phyloP scores from a whole-genome alignment of 2,329 filamentous ascomycete species.

The Phyllosticta ampelicida region DNA sequence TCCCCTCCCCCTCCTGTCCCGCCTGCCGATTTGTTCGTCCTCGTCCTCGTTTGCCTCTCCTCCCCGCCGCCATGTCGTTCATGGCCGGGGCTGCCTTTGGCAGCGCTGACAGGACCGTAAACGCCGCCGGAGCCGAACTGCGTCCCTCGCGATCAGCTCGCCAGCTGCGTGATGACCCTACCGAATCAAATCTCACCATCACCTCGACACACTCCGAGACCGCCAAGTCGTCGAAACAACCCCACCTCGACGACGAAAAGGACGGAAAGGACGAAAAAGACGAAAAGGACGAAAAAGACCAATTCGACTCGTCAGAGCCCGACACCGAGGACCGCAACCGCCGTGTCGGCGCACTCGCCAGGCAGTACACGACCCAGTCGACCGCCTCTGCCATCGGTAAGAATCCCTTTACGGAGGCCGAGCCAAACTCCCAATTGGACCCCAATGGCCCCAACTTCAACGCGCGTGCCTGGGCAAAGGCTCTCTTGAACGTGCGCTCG shows the following conservation, averaged over 20 bases:
- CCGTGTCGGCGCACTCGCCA: conserved; percentile 32
- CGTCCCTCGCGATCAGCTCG: neutral
- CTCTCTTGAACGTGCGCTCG: conserved; percentile 37
- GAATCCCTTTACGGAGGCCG: conserved; percentile 28
- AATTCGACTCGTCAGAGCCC: conserved; percentile 7
- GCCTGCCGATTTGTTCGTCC: neutral
- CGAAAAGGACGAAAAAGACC: conserved; percentile 17
- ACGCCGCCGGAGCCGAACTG: neutral
- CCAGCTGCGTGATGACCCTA: conserved; percentile 11
- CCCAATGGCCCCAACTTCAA: conserved; percentile 38
- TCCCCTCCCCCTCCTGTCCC: neutral
- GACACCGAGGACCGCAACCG: conserved; percentile 20
- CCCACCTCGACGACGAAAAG: conserved; percentile 14
- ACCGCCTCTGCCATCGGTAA: conserved; percentile 27
- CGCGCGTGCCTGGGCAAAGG: conserved; percentile 39
- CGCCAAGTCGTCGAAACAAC: conserved; percentile 12
- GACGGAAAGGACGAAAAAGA: conserved; percentile 18
- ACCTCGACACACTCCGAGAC: conserved; percentile 6
- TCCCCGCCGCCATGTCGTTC: conserved; percentile 8
- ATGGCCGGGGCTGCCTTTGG: conserved; percentile 6
- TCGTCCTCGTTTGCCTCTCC: neutral
- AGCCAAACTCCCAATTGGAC: conserved; percentile 34
- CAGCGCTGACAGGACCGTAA: conserved; percentile 1
- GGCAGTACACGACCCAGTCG: conserved; percentile 31
- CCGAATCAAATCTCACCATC: neutral